Conservation (phyloP, 2,329 filamentous ascomycete species). For the Dactylellina drechsleri region DNA sequence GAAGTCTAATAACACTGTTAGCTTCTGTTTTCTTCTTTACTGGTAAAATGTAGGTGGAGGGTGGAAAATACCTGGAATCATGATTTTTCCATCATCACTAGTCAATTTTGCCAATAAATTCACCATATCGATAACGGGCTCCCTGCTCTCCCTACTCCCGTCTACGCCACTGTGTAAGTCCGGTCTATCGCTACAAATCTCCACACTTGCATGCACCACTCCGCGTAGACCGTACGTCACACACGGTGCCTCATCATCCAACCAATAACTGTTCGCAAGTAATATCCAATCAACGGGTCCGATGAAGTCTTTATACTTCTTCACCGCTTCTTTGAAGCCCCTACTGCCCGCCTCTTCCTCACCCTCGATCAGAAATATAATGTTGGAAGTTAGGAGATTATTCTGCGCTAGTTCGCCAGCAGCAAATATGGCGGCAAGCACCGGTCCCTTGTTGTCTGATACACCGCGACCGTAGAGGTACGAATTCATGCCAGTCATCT, state of each 20-base stretch:
- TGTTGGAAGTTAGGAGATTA: conserved; percentile 84
- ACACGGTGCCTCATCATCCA: conserved; percentile 94
- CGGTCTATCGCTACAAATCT: conserved; percentile 83
- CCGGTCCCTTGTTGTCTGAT: conserved; percentile 96
- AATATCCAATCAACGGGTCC: conserved; percentile 93
- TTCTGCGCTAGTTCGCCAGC: conserved; percentile 87
- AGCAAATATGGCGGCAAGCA: conserved; percentile 91
- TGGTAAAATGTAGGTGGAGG: conserved; percentile 59
- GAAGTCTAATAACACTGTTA: conserved; percentile 37
- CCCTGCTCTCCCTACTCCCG: conserved; percentile 86
- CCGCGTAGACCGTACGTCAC: conserved; percentile 93
- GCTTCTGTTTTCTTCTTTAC: background rate
- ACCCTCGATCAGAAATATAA: conserved; percentile 93
- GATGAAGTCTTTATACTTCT: conserved; percentile 81
- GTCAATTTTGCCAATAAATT: conserved; percentile 83
- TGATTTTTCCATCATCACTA: conserved; percentile 79
- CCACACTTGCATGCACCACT: conserved; percentile 90
- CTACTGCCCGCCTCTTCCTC: conserved; percentile 95
- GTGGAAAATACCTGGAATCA: conserved; percentile 71
- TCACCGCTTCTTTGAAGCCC: conserved; percentile 86
- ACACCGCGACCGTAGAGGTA: conserved; percentile 96
- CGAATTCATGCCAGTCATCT: conserved; percentile 86
- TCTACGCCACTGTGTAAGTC: conserved; percentile 98
- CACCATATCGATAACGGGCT: conserved; percentile 90
- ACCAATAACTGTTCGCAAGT: conserved; percentile 97